These are phyloP conservation scores for Lenzites betulinus DNA, from an alignment of 768 basidiomycete genomes.

Conservation along the genomic window DNA sequence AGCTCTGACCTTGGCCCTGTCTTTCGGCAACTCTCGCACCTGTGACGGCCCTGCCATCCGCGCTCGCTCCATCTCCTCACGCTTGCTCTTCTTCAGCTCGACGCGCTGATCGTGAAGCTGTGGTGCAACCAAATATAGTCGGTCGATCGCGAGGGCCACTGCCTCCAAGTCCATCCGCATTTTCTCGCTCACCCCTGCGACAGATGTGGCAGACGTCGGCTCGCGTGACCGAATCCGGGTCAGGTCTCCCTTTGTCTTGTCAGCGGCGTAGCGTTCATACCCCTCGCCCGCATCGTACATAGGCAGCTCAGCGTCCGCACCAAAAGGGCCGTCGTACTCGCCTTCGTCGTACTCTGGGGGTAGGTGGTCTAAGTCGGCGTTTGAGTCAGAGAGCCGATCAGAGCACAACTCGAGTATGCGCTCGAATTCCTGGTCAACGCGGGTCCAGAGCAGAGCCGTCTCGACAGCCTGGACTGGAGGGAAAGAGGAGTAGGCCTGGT, in stretches of 20 bases:
- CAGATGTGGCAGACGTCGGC: neutral
- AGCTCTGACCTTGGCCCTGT: slow-evolving; percentile 28
- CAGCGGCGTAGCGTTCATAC: slow-evolving; percentile 6
- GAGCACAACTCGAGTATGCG: slow-evolving; percentile 65
- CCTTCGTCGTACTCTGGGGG: slow-evolving; percentile 35
- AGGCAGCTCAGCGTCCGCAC: slow-evolving; percentile 27
- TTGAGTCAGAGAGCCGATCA: slow-evolving; percentile 39
- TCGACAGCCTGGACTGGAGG: slow-evolving; percentile 56
- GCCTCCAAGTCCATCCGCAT: slow-evolving; percentile 84
- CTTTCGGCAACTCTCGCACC: slow-evolving; percentile 20
- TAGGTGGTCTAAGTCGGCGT: slow-evolving; percentile 18
- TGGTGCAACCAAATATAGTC: slow-evolving; percentile 82
- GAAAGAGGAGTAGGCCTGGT: slow-evolving; percentile 24
- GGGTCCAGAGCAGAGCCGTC: slow-evolving; percentile 68
- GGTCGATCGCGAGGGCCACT: slow-evolving; percentile 86
- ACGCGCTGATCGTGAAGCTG: slow-evolving; percentile 91
- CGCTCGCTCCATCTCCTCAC: slow-evolving; percentile 75
- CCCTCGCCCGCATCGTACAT: slow-evolving; percentile 30
- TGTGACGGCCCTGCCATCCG: slow-evolving; percentile 41
- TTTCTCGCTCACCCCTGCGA: slow-evolving; percentile 59
- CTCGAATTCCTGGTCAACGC: slow-evolving; percentile 76
- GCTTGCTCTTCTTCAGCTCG: slow-evolving; percentile 75
- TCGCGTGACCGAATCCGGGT: neutral
- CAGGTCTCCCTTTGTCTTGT: slow-evolving; percentile 14
- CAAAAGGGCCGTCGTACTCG: slow-evolving; percentile 20